phyloP scores from a whole-genome alignment of 2,329 filamentous ascomycete genomes.

The Alternaria burnsii region DNA sequence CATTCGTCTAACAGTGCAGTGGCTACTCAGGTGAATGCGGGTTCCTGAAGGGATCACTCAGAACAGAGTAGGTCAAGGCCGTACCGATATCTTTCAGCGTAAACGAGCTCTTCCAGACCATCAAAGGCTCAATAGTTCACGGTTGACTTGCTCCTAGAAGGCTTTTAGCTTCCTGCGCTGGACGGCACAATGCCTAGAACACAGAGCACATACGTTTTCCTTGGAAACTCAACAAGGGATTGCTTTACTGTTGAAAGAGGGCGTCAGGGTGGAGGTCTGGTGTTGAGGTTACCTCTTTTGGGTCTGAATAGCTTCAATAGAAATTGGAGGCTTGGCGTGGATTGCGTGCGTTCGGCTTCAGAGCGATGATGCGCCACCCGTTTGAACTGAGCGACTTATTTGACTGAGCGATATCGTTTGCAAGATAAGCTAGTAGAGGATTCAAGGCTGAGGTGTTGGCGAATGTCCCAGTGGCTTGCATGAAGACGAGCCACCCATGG shows the following conservation, averaged over 20 bases:
- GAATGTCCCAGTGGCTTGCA: slow-evolving; percentile 2
- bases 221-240: slow-evolving; percentile 24
- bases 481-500: neutral
- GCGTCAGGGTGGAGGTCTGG: slow-evolving; percentile 19
- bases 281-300: slow-evolving; percentile 28
- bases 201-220: slow-evolving; percentile 20
- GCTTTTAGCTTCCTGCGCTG: slow-evolving; percentile 8
- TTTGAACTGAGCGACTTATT: neutral
- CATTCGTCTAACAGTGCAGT: slow-evolving; percentile 19
- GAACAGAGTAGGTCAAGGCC: slow-evolving; percentile 12
- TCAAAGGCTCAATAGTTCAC: neutral
- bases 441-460: neutral
- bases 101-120: slow-evolving; percentile 13
- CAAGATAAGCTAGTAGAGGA: neutral
- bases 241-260: slow-evolving; percentile 19
- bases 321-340: slow-evolving; percentile 28
- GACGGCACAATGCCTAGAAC: slow-evolving; percentile 6
- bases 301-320: slow-evolving; percentile 44
- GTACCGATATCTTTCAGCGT: neutral
- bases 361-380: neutral
- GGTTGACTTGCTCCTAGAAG: slow-evolving; percentile 15
- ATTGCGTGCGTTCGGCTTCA: slow-evolving; percentile 1
- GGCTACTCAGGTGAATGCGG: slow-evolving; percentile 20
- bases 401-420: neutral
- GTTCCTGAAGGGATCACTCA: slow-evolving; percentile 18